Base-by-base conservation (phyloP, 2,329 filamentous ascomycete genomes). In the Amphichorda felina region DNA sequence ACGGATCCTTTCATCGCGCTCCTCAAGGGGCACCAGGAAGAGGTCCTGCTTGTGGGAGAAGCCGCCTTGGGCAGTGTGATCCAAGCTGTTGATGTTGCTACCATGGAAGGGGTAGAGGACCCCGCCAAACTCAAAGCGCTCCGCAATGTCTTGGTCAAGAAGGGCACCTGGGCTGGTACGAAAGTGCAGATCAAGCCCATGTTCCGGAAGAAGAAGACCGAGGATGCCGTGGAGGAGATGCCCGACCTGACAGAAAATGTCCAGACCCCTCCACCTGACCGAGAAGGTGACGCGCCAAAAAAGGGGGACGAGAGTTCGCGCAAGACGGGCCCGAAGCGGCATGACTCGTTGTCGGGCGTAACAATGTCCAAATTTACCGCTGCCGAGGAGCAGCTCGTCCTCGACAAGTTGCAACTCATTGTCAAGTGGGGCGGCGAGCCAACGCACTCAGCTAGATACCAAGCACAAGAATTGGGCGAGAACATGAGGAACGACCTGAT, bases 171-270 rank as follows among this genome's bases (percentile, higher is more conserved):
- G 82, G 80, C 87, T 4, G 91, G 91, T 1, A 98, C 91, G 2
- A 98, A 98, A 56, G 87, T 98, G 2, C 91, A 98, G 58, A 96
- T 98, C 55, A 98, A 98, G 58, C 91, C 91, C 8, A 94, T 98
- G 87, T 98, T 98, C 58, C 79, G 88, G 35, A 94, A 89, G 62
- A 79, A 86, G 50, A 85, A 78, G 50, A 72, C 77, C 79, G 43
- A 54, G 63, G 39, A 34, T 51, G 3, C 40, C 52, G 51, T 59
- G 4, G 52, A 59, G 10, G 63, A 64, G 40, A 44, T 57, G 22
- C 44, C 51, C 5, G 41, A 41, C 11, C 15, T 45, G 5, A 50
- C 59, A 10, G 54, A 59, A 33, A 42, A 48, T 30, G 41, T 47
- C 29, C 48, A 51, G 33, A 41, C 43, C 2, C 37, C 48, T 6